Conservation (phyloP, 2,329 filamentous ascomycete species). For the Fonsecaea pedrosoi region DNA sequence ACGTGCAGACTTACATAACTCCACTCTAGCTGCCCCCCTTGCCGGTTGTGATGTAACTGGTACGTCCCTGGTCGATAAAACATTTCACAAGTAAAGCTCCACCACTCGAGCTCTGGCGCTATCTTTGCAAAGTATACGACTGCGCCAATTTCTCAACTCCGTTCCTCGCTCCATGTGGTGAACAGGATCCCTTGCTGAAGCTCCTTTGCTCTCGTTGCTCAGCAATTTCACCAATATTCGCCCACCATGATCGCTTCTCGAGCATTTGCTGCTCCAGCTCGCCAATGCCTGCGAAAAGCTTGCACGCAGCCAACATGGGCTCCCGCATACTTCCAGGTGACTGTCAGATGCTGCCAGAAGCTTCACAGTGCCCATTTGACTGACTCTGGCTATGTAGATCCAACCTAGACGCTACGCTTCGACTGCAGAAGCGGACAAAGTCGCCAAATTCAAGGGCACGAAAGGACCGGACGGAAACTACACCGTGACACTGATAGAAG, state of each 20-base stretch:
- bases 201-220: conserved; percentile 36
- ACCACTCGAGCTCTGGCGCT: conserved; percentile 14
- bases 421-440: conserved; percentile 65
- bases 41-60: conserved; percentile 31
- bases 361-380: conserved; percentile 15
- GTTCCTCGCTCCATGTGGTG: conserved; percentile 28
- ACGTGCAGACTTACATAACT: conserved; percentile 12
- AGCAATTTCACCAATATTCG: conserved; percentile 18
- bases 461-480: conserved; percentile 93
- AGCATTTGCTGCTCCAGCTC: conserved; percentile 75
- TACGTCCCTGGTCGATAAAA: conserved; percentile 25
- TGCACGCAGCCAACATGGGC: conserved; percentile 55
- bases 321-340: conserved; percentile 65
- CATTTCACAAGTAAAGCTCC: conserved; percentile 28
- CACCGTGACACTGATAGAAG: conserved; percentile 96
- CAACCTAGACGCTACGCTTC: conserved; percentile 67
- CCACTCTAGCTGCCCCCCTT: background rate
- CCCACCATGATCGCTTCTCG: conserved; percentile 81
- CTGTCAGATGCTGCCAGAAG: conserved; percentile 40
- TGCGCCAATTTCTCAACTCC: conserved; percentile 1
- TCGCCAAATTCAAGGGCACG: conserved; percentile 91
- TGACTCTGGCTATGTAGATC: conserved; percentile 30
- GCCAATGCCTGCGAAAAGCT: conserved; percentile 78
- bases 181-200: conserved; percentile 39
- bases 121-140: conserved; percentile 5